Evolutionary conservation across 345 rosid species (phyloP), one percentile per base, ranked within the genome.

Genomic region (Lepidium sativum): DNA sequence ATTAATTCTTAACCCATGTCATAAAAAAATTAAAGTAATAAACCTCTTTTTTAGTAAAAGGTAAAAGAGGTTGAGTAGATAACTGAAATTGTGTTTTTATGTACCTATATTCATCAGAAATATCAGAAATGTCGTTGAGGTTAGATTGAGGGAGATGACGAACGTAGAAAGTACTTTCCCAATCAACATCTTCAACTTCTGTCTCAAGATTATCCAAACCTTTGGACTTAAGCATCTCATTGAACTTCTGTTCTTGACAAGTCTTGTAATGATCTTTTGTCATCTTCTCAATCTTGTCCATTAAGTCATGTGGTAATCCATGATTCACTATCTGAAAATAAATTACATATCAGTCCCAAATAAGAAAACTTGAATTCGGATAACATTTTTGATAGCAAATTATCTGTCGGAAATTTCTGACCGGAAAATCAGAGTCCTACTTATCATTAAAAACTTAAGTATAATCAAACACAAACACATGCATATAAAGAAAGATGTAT

Each of bases 91-190:
- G 13, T 51, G 16, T 23, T 15, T 48, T 4, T 59, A 14, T 42
- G 48, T 65, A 81, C 92, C 84, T 60, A 66, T 80, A 82, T 18
- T 82, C 84, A 11, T 83, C 78, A 13, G 72, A 77, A 10, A 89
- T 85, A 75, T 87, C 88, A 11, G 87, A 80, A 53, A 83, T 35
- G 44, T 89, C 85, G 8, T 23, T 2, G 54, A 85, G 69, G 75
- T 89, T 82, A 5, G 95, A 84, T 18, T 50, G 56, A 8, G 97
- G 97, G 14, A 81, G 85, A 50, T 90, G 88, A 70, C 90, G 81
- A 76, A 87, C 45, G 74, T 69, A 82, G 82, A 90, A 90, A 31
- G 92, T 87, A 76, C 86, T 83, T 75, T 90, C 95, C 97, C 97
- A 90, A 75, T 90, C 97, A 18, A 84, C n/a, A 49, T 89, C 89